Evolutionary conservation across 148 eudicot species (phyloP).

Genomic region (Drosera capensis): DNA sequence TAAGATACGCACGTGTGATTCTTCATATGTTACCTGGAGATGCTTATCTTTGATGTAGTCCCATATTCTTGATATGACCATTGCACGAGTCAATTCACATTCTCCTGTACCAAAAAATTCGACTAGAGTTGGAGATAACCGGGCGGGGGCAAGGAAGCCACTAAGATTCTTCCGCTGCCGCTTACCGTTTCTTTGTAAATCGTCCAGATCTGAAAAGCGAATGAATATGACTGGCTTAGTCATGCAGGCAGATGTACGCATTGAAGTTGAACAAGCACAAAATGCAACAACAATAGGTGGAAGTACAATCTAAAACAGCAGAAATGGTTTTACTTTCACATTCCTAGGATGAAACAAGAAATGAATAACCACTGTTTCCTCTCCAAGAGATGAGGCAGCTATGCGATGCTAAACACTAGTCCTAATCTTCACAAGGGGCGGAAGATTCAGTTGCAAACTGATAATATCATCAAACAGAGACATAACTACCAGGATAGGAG

Average conservation of each 20-base stretch:
- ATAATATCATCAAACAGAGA: neutral
- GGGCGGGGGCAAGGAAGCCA: constrained; percentile 52
- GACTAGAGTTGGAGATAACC: constrained; percentile 62
- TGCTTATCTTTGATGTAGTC: constrained; percentile 57
- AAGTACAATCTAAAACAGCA: neutral
- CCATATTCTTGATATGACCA: constrained; percentile 73
- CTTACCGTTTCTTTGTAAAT: constrained; percentile 32
- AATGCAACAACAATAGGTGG: neutral
- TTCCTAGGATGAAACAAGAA: too few relatives aligned
- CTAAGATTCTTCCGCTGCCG: constrained; percentile 41
- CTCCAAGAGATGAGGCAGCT: too few relatives aligned
- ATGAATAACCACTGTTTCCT: too few relatives aligned
- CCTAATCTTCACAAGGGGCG: too few relatives aligned
- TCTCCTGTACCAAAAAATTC: constrained; percentile 86
- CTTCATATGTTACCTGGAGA: constrained; percentile 44
- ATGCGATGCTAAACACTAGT: too few relatives aligned
- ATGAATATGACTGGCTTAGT: neutral
- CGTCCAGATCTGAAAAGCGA: constrained; percentile 9
- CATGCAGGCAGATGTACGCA: neutral
- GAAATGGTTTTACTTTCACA: too few relatives aligned
- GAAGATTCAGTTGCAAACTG: too few relatives aligned
- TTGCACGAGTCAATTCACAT: constrained; percentile 48
- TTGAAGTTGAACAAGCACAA: neutral
- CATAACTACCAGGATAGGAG: neutral
- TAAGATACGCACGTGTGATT: neutral